A percentile compares a stretch with the other conserved stretches of the same genome.
Evolutionary conservation across 1,139 yeast genomes (phyloP).

Genomic region (Yamadazyma buinensis): DNA sequence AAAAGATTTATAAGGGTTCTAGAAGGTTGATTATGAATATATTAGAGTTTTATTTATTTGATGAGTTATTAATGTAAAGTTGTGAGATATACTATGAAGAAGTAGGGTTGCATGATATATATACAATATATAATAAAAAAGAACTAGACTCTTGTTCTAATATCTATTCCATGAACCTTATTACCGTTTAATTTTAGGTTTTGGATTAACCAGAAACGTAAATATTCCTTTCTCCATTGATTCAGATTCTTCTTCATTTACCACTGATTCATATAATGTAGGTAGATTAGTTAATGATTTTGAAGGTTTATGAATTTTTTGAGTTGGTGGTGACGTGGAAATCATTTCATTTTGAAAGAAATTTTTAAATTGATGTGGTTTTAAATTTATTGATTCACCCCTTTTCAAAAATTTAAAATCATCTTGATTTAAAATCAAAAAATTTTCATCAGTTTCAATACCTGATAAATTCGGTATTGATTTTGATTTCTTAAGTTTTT

Average conservation of each 20-base stretch:
- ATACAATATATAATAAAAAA: not conserved
- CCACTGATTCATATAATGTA: too few relatives aligned
- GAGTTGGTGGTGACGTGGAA: not conserved
- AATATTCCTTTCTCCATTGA: slow-evolving; percentile 31
- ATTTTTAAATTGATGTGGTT: too few relatives aligned
- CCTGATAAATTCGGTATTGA: slow-evolving; percentile 28
- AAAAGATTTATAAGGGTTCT: slow-evolving; percentile 33
- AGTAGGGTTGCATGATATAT: slow-evolving; percentile 3
- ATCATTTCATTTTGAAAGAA: too few relatives aligned
- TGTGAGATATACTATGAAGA: too few relatives aligned
- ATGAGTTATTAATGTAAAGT: too few relatives aligned
- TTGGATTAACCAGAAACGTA: slow-evolving; percentile 30
- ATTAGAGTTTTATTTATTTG: too few relatives aligned
- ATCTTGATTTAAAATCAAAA: slow-evolving; percentile 17
- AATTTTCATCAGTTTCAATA: slow-evolving; percentile 16
- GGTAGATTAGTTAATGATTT: too few relatives aligned
- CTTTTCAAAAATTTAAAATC: slow-evolving; percentile 5
- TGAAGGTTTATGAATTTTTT: not conserved
- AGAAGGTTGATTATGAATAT: too few relatives aligned
- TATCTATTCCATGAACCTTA: too few relatives aligned
- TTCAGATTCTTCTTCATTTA: too few relatives aligned
- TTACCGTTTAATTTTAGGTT: slow-evolving; percentile 1
- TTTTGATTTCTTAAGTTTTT: not conserved
- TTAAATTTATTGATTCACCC: slow-evolving; percentile 3
- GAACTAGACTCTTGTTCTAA: too few relatives aligned